A percentile compares a stretch with the other conserved stretches of the same genome.
These are phyloP conservation scores for Penicillium sp. DNA, from an alignment of 2,329 filamentous ascomycete genomes.

Conservation along the genomic window DNA sequence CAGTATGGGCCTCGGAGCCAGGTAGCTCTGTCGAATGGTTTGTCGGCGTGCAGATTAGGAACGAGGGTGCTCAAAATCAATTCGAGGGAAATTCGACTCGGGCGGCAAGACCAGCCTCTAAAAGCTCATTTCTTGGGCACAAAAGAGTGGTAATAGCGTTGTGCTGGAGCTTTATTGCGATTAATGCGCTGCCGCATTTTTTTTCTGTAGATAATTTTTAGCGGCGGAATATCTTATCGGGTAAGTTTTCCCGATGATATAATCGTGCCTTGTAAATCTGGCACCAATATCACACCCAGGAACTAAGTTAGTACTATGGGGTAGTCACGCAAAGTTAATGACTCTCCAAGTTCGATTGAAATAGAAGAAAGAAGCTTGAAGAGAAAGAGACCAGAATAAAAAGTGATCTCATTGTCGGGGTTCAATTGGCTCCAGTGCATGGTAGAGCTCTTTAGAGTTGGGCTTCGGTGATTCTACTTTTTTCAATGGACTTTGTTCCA, in stretches of 20 bases:
- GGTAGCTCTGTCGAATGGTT: slow-evolving; percentile 15
- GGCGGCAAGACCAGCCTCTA: slow-evolving; percentile 21
- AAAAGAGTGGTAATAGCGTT: slow-evolving; percentile 10
- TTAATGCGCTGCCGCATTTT: slow-evolving; percentile 27
- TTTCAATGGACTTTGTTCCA: too few relatives aligned
- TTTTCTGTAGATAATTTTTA: slow-evolving; percentile 34
- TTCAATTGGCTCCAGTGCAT: too few relatives aligned
- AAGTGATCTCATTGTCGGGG: too few relatives aligned
- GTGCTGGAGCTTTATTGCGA: slow-evolving; percentile 19
- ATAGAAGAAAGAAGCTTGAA: too few relatives aligned
- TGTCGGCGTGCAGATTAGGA: slow-evolving; percentile 10
- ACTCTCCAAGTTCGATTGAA: too few relatives aligned
- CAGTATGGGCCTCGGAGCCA: slow-evolving; percentile 16
- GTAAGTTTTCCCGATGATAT: slow-evolving; percentile 6
- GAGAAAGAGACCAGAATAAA: too few relatives aligned
- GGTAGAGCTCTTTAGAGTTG: too few relatives aligned
- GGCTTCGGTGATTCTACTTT: too few relatives aligned
- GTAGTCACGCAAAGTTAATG: neutral
- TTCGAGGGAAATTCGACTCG: slow-evolving; percentile 15
- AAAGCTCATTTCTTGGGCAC: slow-evolving; percentile 21
- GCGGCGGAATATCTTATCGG: slow-evolving; percentile 29
- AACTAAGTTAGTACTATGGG: too few relatives aligned
- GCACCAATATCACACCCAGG: neutral
- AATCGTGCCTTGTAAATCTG: slow-evolving; percentile 3
- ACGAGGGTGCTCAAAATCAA: slow-evolving; percentile 17